A percentile compares a stretch with the other conserved stretches of the same genome.
These are phyloP conservation scores for Malus orientalis DNA, from an alignment of 306 rosid genomes.

Conservation along the genomic window DNA sequence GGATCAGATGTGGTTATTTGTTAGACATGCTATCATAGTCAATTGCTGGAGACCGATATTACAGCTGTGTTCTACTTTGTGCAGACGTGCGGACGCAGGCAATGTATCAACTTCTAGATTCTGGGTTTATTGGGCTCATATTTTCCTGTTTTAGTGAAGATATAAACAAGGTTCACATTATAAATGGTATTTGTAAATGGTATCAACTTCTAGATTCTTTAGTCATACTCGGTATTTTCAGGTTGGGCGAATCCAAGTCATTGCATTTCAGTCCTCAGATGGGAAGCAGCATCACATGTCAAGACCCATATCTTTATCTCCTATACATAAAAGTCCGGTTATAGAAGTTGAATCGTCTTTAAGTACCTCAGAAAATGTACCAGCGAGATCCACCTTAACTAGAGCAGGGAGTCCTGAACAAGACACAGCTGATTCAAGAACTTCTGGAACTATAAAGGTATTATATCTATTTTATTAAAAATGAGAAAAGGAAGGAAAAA, in stretches of 20 bases:
- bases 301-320: conserved; percentile 59
- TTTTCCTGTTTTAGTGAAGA: conserved; percentile 96
- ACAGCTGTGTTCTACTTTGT: conserved; percentile 8
- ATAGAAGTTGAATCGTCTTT: conserved; percentile 86
- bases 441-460: conserved; percentile 60
- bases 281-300: conserved; percentile 63
- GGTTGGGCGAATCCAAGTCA: conserved; percentile 97
- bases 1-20: background rate
- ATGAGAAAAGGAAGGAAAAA: background rate
- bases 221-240: conserved; percentile 20
- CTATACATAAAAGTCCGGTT: conserved; percentile 55
- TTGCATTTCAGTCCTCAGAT: conserved; percentile 94
- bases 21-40: background rate
- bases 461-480: background rate
- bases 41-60: background rate
- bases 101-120: conserved; percentile 94
- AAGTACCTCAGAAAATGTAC: conserved; percentile 63
- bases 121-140: conserved; percentile 94
- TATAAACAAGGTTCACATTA: conserved; percentile 59
- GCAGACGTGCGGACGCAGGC: conserved; percentile 92
- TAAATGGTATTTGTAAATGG: conserved; percentile 1
- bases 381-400: conserved; percentile 34
- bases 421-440: conserved; percentile 78
- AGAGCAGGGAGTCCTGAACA: conserved; percentile 48
- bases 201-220: background rate